Conservation (phyloP, 2,329 filamentous ascomycete genomes). For the Lasiodiplodia sp. region DNA sequence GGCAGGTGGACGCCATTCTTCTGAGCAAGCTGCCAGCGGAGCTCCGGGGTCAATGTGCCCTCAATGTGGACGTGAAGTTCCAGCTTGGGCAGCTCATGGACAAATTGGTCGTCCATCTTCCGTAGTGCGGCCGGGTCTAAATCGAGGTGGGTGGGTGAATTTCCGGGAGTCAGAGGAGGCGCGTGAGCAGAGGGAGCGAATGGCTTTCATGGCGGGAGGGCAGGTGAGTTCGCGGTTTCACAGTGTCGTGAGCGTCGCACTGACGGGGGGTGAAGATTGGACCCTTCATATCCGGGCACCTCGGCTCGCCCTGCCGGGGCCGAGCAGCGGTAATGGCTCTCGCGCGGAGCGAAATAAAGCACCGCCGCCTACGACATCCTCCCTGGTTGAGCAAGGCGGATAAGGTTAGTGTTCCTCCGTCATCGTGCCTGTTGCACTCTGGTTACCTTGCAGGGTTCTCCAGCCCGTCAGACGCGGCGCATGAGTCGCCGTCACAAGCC, state of each 20-base stretch:
- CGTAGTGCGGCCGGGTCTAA: not conserved
- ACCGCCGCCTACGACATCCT: not conserved
- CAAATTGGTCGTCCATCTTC: constrained; percentile 11
- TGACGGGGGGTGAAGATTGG: constrained; percentile 3
- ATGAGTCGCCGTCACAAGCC: constrained; percentile 15
- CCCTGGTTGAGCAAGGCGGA: not conserved
- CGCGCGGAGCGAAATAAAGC: not conserved
- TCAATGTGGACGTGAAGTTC: constrained; percentile 59
- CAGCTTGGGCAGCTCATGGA: constrained; percentile 49
- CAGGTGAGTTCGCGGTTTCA: not conserved
- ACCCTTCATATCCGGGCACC: not conserved
- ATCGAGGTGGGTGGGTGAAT: not conserved
- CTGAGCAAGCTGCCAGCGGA: constrained; percentile 52
- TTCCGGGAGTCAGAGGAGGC: not conserved
- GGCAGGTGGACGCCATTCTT: constrained; percentile 41
- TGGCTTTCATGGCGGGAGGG: not conserved
- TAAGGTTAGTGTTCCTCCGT: constrained; percentile 20
- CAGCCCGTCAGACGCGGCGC: constrained; percentile 6
- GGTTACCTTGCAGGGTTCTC: not conserved
- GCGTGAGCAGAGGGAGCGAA: not conserved
- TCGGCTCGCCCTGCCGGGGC: constrained; percentile 13
- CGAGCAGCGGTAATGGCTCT: not conserved
- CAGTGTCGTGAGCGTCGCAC: not conserved
- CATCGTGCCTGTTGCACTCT: constrained; percentile 1
- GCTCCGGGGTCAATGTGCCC: constrained; percentile 51